phyloP scores from a whole-genome alignment of 176 grass and related monocot genomes.

The Oryza officinalis region DNA sequence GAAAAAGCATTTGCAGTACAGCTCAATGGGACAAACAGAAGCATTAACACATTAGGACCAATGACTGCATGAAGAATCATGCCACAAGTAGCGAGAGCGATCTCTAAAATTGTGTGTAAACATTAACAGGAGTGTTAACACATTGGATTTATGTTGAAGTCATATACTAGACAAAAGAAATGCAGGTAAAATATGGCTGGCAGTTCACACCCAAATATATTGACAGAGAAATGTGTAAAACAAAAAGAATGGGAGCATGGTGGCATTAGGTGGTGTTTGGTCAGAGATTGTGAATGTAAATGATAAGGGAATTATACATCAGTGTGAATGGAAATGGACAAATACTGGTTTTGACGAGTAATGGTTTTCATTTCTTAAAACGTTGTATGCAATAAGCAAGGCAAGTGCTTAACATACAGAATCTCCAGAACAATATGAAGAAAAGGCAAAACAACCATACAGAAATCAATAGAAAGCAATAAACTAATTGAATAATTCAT shows the following conservation, averaged over 20 bases:
- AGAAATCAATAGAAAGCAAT: neutral
- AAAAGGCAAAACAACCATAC: too few species aligned
- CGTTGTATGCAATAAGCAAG: neutral
- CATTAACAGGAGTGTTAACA: neutral
- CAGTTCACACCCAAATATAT: neutral
- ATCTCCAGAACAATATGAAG: neutral
- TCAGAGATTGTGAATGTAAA: neutral
- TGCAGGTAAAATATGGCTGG: constrained; percentile 9
- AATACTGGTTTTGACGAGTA: neutral
- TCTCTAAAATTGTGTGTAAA: neutral
- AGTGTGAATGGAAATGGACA: neutral
- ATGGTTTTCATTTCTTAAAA: neutral
- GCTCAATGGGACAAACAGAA: constrained; percentile 27
- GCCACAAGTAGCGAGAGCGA: neutral
- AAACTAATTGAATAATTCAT: neutral
- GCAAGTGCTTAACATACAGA: neutral
- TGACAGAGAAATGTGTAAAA: neutral
- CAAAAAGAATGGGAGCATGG: neutral
- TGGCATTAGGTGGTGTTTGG: neutral
- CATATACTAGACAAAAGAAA: constrained; percentile 10
- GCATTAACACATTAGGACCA: neutral
- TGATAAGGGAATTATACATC: neutral
- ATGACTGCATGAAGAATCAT: constrained; percentile 11
- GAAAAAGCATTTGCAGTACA: constrained; percentile 13
- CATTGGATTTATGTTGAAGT: neutral